Percentiles rank a stretch among this genome's conserved stretches.
These are phyloP conservation scores for Cytospora paraplurivora DNA, from an alignment of 2,329 filamentous ascomycete species.

Conservation along the genomic window DNA sequence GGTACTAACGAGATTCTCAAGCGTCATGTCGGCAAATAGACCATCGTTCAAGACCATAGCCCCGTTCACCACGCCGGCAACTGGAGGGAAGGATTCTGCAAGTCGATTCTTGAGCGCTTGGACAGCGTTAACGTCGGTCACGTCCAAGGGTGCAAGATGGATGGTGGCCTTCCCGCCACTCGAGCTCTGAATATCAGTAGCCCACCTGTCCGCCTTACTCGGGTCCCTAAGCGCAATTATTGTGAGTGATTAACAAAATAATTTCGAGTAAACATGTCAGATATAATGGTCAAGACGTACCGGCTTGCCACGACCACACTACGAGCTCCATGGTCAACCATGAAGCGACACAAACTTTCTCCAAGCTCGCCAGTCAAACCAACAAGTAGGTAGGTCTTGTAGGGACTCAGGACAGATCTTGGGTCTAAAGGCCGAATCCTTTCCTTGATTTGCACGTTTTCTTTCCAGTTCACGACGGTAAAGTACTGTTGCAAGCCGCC, in stretches of 20 bases:
- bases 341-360: not conserved
- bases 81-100: not conserved
- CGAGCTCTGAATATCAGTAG: too few relatives aligned
- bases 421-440: not conserved
- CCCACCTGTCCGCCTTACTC: too few relatives aligned
- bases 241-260: too few relatives aligned
- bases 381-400: slow-evolving; percentile 9
- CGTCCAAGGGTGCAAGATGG: not conserved
- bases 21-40: not conserved
- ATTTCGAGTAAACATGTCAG: too few relatives aligned
- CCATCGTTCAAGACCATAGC: slow-evolving; percentile 13
- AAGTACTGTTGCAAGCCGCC: too few relatives aligned
- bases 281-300: not conserved
- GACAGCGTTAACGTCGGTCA: not conserved
- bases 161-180: slow-evolving; percentile 4
- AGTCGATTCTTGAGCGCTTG: not conserved
- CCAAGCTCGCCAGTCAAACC: slow-evolving; percentile 7
- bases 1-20: not conserved
- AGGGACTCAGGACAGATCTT: not conserved
- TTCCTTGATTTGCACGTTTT: not conserved
- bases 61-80: slow-evolving; percentile 9
- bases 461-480: too few relatives aligned
- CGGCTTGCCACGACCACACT: not conserved
- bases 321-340: not conserved
- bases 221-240: too few relatives aligned